Evolutionary conservation across 805 yeast species (phyloP).

Genomic region (Komagataella ulmi): DNA sequence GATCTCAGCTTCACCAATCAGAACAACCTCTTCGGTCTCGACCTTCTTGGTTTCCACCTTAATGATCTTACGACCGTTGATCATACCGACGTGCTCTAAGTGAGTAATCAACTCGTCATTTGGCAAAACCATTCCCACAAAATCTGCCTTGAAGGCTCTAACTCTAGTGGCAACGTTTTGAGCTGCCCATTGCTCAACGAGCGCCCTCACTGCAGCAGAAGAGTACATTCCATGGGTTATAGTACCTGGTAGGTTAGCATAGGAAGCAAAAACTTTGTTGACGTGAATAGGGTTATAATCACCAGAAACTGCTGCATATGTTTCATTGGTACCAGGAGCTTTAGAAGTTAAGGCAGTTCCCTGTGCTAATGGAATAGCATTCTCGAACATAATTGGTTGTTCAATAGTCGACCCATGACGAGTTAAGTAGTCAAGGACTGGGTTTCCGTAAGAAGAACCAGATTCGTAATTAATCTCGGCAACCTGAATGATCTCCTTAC

Average conservation of each 20-base stretch:
- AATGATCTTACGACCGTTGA: conserved; percentile 95
- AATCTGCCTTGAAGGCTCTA: conserved; percentile 81
- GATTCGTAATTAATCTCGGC: conserved; percentile 83
- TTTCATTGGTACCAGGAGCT: conserved; percentile 93
- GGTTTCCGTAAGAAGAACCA: conserved; percentile 91
- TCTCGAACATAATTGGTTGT: conserved; percentile 85
- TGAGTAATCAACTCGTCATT: conserved; percentile 79
- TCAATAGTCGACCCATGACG: conserved; percentile 91
- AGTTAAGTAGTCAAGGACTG: conserved; percentile 84
- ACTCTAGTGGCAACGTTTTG: conserved; percentile 93
- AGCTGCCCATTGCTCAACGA: conserved; percentile 98
- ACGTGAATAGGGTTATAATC: conserved; percentile 98
- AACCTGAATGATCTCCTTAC: conserved; percentile 76
- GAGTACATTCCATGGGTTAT: conserved; percentile 99
- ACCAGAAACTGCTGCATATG: conserved; percentile 94
- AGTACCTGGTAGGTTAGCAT: conserved; percentile 92
- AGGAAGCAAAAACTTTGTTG: conserved; percentile 84
- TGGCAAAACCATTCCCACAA: conserved; percentile 96
- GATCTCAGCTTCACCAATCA: conserved; percentile 94
- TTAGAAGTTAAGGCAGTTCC: conserved; percentile 50
- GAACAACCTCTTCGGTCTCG: conserved; percentile 65
- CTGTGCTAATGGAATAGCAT: conserved; percentile 72
- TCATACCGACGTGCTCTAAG: conserved; percentile 96
- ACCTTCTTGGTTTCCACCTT: conserved; percentile 81
- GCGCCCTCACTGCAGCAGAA: conserved; percentile 86